Evolutionary conservation across 306 rosid species (phyloP), one percentile per base, ranked within the genome.

Genomic region (Medicago lupulina): DNA sequence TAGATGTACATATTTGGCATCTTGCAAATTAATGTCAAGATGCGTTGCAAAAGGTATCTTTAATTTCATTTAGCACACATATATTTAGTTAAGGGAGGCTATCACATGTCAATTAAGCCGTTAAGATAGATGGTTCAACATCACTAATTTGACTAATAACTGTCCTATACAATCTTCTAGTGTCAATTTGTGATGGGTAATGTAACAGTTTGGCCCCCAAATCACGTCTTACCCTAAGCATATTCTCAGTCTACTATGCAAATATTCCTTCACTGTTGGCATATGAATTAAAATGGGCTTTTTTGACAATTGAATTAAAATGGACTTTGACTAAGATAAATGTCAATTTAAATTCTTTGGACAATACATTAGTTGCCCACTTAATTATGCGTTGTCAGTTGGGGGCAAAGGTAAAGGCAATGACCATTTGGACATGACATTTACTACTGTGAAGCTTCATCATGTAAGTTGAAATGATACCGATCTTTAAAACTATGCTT

Each of bases 191-290:
- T 25, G 71, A 17, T 7, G n/a, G 36, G 11, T 7, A 9, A 39
- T 38, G 76, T 5, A 18, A 59, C 3, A 38, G 21, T 75, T 81
- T 69, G 80, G 47, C 49, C 53, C 81, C 76, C 59, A 65, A 76
- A 65, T 82, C 67, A 71, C 67, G 71, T 64, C 60, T 58, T 38
- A 57, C 79, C 54, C 60, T 9, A 53, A 71, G 85, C 71, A 77
- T 82, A 82, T 82, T 82, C 85, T 59, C 67, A 34, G 0, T 34
- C 71, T 47, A 65, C 14, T 60, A 9, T 41, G 47, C 81, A 63
- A 43, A 81, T 81, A 76, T 71, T 76, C 85, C 61, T 47, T 47
- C 44, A 55, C 11, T 38, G 47, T 34, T 75, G 25, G 9, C 13
- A 46, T 13, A n/a, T 50, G 41, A 53, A 58, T 23, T 10, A 25